Conservation (phyloP, 2,329 filamentous ascomycete species). For the Ascomycota sp. region DNA sequence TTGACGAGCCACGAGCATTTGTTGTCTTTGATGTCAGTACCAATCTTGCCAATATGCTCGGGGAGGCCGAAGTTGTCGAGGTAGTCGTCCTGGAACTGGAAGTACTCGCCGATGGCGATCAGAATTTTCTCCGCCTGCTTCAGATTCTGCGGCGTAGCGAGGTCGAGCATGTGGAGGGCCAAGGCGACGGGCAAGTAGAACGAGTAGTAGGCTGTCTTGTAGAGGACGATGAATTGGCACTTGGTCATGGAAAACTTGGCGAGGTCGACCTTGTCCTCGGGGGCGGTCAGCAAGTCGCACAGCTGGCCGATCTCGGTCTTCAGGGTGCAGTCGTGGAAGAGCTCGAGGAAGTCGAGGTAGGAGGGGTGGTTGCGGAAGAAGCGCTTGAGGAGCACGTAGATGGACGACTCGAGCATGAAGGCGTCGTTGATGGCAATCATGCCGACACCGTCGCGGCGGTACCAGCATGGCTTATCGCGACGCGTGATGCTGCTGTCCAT, state of each 20-base stretch:
- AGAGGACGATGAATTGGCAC: conserved; percentile 95
- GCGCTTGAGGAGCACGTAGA: conserved; percentile 83
- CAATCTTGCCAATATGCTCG: conserved; percentile 88
- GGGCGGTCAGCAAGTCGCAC: conserved; percentile 84
- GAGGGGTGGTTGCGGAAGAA: conserved; percentile 70
- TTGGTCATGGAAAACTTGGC: conserved; percentile 89
- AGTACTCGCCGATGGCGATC: conserved; percentile 94
- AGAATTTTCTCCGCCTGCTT: conserved; percentile 77
- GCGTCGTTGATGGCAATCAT: conserved; percentile 97
- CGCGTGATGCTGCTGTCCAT: conserved; percentile 95
- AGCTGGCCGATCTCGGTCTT: conserved; percentile 91
- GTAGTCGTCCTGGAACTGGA: conserved; percentile 97
- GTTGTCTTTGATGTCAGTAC: conserved; percentile 97
- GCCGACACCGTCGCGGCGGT: conserved; percentile 68
- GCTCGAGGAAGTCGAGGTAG: conserved; percentile 80
- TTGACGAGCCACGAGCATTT: conserved; percentile 99
- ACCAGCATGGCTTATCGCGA: conserved; percentile 90
- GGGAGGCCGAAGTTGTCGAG: conserved; percentile 93
- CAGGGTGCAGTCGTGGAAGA: conserved; percentile 86
- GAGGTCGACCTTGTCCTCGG: conserved; percentile 79
- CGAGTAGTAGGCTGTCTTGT: conserved; percentile 98
- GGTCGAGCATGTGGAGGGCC: conserved; percentile 62
- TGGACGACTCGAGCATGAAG: conserved; percentile 78
- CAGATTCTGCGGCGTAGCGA: conserved; percentile 73
- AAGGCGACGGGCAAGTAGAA: conserved; percentile 95